Conservation (phyloP, 208 protist genomes). For the Vickermania ingenoplastis region DNA sequence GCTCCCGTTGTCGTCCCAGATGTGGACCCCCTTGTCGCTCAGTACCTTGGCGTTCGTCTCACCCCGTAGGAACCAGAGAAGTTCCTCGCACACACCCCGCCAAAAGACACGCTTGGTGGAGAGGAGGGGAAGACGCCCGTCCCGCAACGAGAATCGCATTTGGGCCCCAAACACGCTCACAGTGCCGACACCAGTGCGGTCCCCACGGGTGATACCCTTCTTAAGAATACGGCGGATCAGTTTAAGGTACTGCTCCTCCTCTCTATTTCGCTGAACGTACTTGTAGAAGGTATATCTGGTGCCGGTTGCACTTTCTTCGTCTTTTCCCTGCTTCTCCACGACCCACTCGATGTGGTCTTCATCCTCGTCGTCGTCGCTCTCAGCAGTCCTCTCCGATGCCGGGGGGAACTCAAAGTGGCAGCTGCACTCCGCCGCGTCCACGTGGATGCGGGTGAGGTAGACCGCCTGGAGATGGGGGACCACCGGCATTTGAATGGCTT, state of each 20-base stretch:
- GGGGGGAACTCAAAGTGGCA: constrained; percentile 56
- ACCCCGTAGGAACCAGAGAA: constrained; percentile 97
- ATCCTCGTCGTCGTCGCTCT: neutral
- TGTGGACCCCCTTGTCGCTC: constrained; percentile 89
- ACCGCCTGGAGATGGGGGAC: constrained; percentile 53
- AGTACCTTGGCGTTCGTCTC: constrained; percentile 92
- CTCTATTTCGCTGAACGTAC: constrained; percentile 68
- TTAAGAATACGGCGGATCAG: constrained; percentile 78
- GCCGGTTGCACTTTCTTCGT: constrained; percentile 17
- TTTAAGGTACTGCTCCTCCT: constrained; percentile 91
- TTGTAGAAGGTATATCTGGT: constrained; percentile 58
- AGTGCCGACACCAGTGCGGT: constrained; percentile 96
- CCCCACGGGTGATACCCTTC: constrained; percentile 66
- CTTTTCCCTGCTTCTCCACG: constrained; percentile 22
- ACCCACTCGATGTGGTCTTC: constrained; percentile 18
- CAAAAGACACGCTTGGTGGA: constrained; percentile 99
- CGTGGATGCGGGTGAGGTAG: constrained; percentile 54
- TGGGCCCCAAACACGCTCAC: constrained; percentile 93
- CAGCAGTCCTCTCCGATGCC: neutral
- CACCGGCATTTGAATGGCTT: constrained; percentile 55
- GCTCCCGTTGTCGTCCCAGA: constrained; percentile 98
- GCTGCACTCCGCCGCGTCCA: constrained; percentile 27
- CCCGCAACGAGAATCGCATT: constrained; percentile 95
- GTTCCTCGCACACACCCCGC: constrained; percentile 95
- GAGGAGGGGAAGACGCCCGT: constrained; percentile 92